phyloP scores from a whole-genome alignment of 176 grass and related monocot species.

The Paspalum vaginatum region DNA sequence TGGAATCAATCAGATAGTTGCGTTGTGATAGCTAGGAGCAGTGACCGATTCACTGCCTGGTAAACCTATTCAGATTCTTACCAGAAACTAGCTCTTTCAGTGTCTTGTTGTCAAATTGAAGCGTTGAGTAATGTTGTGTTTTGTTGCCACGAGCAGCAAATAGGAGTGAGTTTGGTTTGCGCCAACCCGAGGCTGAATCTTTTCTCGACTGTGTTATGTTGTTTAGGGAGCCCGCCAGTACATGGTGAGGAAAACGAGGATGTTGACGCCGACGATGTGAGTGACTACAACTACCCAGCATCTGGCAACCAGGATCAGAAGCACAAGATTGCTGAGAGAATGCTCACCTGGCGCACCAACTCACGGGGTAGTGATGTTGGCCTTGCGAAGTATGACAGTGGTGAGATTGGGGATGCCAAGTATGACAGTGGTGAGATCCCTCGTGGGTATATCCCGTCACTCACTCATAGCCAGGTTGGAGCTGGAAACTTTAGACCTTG shows the following conservation, averaged over 20 bases:
- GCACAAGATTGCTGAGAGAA: constrained; percentile 77
- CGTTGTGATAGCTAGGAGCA: not conserved
- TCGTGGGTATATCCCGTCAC: constrained; percentile 69
- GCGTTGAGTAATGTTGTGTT: not conserved
- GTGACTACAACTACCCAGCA: constrained; percentile 70
- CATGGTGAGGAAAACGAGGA: constrained; percentile 74
- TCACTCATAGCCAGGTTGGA: constrained; percentile 81
- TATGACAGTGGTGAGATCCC: constrained; percentile 98
- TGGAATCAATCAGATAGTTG: not conserved
- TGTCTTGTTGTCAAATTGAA: not conserved
- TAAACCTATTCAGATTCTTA: not conserved
- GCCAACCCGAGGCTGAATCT: not conserved
- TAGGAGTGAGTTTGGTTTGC: not conserved
- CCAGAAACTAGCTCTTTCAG: not conserved
- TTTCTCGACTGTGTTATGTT: not conserved
- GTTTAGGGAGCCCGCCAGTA: constrained; percentile 73
- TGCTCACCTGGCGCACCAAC: constrained; percentile 84
- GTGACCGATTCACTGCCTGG: not conserved
- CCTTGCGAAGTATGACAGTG: constrained; percentile 65
- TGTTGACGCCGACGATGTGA: constrained; percentile 71
- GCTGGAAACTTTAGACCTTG: not conserved
- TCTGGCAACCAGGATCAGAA: constrained; percentile 75
- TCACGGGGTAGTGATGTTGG: constrained; percentile 52
- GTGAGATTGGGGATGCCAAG: constrained; percentile 73
- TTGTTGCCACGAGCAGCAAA: not conserved